Conservation (phyloP, 2,329 filamentous ascomycete genomes). For the Colletotrichum liriopes region DNA sequence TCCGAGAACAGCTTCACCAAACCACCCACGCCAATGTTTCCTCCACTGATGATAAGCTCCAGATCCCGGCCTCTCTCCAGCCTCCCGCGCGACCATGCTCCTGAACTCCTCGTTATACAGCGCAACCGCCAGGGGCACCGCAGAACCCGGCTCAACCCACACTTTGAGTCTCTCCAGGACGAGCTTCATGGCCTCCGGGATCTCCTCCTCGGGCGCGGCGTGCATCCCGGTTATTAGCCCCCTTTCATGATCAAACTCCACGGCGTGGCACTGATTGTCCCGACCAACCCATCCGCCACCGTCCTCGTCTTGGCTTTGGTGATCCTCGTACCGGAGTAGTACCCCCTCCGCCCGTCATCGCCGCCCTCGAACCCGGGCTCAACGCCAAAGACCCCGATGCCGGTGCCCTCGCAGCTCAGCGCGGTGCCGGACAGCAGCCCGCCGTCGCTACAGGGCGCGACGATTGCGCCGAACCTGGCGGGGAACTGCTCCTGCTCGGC, state of each 20-base stretch:
- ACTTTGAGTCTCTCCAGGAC: conserved; percentile 87
- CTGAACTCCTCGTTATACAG: conserved; percentile 85
- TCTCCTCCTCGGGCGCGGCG: conserved; percentile 79
- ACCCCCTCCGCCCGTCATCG: conserved; percentile 80
- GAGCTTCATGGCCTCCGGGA: conserved; percentile 78
- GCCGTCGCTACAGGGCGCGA: conserved; percentile 84
- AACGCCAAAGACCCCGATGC: conserved; percentile 81
- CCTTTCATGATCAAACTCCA: conserved; percentile 79
- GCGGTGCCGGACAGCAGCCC: conserved; percentile 84
- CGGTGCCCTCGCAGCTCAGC: conserved; percentile 76
- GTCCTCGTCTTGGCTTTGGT: conserved; percentile 78
- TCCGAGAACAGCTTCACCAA: conserved; percentile 59
- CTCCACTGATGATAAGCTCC: conserved; percentile 67
- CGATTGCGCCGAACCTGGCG: conserved; percentile 72
- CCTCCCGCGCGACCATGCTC: conserved; percentile 73
- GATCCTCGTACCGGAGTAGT: conserved; percentile 73
- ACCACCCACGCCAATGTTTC: conserved; percentile 64
- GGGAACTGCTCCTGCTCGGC: conserved; percentile 58
- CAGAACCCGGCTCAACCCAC: conserved; percentile 84
- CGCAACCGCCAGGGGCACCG: conserved; percentile 80
- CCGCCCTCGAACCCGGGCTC: conserved; percentile 83
- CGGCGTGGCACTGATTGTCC: conserved; percentile 78
- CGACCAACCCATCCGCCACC: conserved; percentile 85
- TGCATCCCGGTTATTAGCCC: conserved; percentile 75
- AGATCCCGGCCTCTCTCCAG: conserved; percentile 77